A percentile compares a stretch with the other conserved stretches of the same genome.
These are phyloP conservation scores for Penicillium mononematosum DNA, from an alignment of 495 filamentous ascomycete species.

Conservation along the genomic window DNA sequence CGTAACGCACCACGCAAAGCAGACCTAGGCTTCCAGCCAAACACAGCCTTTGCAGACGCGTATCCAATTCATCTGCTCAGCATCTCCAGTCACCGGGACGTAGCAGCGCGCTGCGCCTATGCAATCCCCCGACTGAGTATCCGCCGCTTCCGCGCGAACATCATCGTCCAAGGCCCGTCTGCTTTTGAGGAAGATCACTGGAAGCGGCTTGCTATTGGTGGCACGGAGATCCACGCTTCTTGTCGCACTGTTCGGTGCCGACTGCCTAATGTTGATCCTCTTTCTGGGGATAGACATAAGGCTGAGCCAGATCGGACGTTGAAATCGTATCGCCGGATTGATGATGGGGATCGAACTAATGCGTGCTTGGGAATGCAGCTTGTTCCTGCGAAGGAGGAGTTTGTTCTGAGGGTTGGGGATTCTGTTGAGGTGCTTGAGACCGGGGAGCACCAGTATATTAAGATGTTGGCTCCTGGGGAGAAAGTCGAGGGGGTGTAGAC, in stretches of 20 bases:
- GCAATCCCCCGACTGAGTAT: conserved; percentile 64
- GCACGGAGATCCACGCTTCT: conserved; percentile 53
- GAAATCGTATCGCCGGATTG: conserved; percentile 67
- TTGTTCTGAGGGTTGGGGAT: conserved; percentile 59
- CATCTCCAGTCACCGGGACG: conserved; percentile 67
- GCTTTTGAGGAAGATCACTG: conserved; percentile 75
- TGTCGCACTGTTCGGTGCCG: conserved; percentile 77
- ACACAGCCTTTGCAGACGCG: conserved; percentile 81
- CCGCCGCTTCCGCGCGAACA: conserved; percentile 78
- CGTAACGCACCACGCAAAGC: conserved; percentile 71
- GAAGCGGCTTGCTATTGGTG: conserved; percentile 63
- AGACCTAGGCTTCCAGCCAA: conserved; percentile 70
- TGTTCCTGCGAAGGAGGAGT: conserved; percentile 30
- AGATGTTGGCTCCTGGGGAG: conserved; percentile 45
- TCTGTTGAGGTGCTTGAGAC: conserved; percentile 56
- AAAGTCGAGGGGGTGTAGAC: conserved; percentile 36
- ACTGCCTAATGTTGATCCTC: conserved; percentile 79
- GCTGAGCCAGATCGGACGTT: conserved; percentile 73
- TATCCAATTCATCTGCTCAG: conserved; percentile 85
- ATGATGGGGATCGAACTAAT: conserved; percentile 64
- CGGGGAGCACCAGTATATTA: conserved; percentile 64
- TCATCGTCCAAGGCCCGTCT: conserved; percentile 65
- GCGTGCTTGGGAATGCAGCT: conserved; percentile 76
- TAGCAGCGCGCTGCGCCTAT: conserved; percentile 48
- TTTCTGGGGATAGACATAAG: conserved; percentile 66